Base-by-base conservation (phyloP, 257 asterid species). In the Ligustrum vulgare region DNA sequence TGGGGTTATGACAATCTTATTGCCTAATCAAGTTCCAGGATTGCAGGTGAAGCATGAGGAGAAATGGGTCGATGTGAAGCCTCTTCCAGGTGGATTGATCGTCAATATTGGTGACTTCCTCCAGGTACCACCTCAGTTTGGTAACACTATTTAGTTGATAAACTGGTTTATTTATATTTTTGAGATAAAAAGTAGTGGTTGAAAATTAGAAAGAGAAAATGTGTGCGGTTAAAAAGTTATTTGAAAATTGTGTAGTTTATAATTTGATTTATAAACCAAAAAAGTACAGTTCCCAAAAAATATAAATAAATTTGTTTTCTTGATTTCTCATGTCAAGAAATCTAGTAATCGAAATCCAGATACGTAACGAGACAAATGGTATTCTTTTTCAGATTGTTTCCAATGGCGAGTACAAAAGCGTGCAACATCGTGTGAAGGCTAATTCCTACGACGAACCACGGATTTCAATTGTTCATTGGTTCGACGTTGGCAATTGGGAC, bases 11-110 rank as follows among this genome's bases (percentile, higher is more conserved):
- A 54, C 64, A 18, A 54, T 54, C 9, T 54, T 54, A n/a, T 20
- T 54, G 64, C 64, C 64, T 54, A 54, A 54, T 54, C 64, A 54
- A 54, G 64, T 54, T 54, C 64, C 64, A 54, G 64, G 64, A 3
- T 18, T 54, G 64, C 64, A 54, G 31, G 64, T 54, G 28, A 54
- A 54, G 64, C 31, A 54, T n/a, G 64, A 20, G 28, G 64, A 54
- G 31, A n/a, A 54, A 20, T 54, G 64, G 64, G 64, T 54, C n/a
- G 64, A 54, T 54, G 64, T 54, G 0, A 54, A 54, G 11, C 64
- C 64, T 54, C 64, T 54, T 22, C 64, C 31, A 4, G 64, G 64
- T 20, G 64, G 28, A 20, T 54, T 54, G 13, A 54, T 54, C 31
- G 20, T 54, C 31, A 54, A 54, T 54, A 54, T 54, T n/a, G 64